Percentiles rank a stretch among this genome's conserved stretches.
phyloP scores from a whole-genome alignment of 2,329 filamentous ascomycete genomes.

The Pestalotiopsis fici region DNA sequence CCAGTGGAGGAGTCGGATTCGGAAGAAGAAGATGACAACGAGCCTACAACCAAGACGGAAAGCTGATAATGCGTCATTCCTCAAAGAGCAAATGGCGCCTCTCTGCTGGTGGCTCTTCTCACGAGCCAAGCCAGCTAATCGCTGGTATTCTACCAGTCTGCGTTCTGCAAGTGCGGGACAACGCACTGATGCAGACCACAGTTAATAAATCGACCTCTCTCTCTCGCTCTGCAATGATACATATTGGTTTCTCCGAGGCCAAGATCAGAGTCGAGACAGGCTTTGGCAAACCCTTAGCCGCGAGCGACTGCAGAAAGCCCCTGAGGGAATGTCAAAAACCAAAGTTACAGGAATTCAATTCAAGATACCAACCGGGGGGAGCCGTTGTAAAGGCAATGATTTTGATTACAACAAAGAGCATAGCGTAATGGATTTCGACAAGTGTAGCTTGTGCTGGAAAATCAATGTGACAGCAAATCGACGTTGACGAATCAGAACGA shows the following conservation, averaged over 20 bases:
- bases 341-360: background rate
- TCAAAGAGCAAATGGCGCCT: background rate
- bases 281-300: background rate
- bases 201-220: background rate
- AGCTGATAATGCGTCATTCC: background rate
- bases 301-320: background rate
- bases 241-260: background rate
- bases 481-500: background rate
- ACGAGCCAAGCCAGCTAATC: background rate
- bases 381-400: background rate
- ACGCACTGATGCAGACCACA: background rate
- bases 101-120: background rate
- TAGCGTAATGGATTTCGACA: background rate
- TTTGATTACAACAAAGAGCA: background rate
- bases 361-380: background rate
- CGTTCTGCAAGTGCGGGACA: background rate
- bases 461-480: background rate
- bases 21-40: conserved; percentile 16
- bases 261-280: background rate
- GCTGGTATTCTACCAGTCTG: background rate
- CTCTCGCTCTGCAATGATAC: background rate
- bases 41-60: background rate
- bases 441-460: background rate
- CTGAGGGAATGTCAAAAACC: background rate
- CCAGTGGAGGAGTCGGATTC: conserved; percentile 21